Percentiles rank a stretch among this genome's conserved stretches.
Conservation (phyloP, 202 grass and related monocot genomes). For the Musa balbisiana region DNA sequence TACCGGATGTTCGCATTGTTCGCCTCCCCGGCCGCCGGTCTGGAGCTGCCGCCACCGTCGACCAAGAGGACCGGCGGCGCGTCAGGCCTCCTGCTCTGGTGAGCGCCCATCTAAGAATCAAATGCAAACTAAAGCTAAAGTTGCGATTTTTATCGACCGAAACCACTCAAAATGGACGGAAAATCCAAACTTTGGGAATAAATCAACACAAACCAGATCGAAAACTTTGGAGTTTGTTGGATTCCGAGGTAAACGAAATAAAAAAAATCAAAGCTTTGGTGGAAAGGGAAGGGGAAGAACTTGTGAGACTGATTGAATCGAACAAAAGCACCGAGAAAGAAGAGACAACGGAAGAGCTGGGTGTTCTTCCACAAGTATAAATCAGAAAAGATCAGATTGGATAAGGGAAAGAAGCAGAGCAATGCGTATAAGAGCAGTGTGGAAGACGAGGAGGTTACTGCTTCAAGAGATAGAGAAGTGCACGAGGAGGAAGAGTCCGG, state of each 20-base stretch:
- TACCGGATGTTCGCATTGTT: not conserved
- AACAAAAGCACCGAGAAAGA: not conserved
- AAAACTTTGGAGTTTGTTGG: not conserved
- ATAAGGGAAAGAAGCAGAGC: not conserved
- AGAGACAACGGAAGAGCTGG: not conserved
- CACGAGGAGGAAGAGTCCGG: not conserved
- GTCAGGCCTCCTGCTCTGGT: not conserved
- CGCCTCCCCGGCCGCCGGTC: not conserved
- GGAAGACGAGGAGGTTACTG: not conserved
- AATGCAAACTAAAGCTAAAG: not conserved
- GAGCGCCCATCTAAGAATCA: conserved; percentile 3
- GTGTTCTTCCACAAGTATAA: not conserved
- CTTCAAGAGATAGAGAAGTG: not conserved
- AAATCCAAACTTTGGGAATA: not conserved
- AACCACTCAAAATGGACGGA: not conserved
- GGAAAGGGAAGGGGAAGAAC: not conserved
- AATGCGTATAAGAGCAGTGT: not conserved
- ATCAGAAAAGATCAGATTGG: not conserved
- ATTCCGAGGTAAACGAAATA: not conserved
- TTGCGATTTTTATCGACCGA: not conserved
- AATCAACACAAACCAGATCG: too few relatives aligned
- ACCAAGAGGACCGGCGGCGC: not conserved
- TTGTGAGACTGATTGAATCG: not conserved
- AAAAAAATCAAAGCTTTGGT: not conserved
- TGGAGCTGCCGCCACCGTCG: not conserved